These are phyloP conservation scores for Globisporangium megalacanthum DNA, from an alignment of 352 stramenopile species.

Conservation along the genomic window DNA sequence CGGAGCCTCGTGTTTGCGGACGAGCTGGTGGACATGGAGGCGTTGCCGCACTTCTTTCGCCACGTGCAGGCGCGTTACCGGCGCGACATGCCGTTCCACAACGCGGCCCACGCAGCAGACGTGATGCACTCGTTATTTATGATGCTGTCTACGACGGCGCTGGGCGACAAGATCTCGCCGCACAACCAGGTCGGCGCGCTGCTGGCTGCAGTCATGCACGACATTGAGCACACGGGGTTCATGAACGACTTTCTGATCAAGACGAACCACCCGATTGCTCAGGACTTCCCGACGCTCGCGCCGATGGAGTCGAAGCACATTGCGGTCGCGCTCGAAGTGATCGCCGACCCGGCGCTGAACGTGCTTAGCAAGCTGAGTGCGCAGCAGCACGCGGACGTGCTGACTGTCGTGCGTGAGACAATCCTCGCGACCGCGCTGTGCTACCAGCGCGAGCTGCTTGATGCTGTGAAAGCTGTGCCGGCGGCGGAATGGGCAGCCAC, in stretches of 20 bases:
- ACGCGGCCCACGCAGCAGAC: constrained; percentile 72
- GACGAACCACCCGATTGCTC: constrained; percentile 60
- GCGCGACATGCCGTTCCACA: constrained; percentile 72
- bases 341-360: constrained; percentile 41
- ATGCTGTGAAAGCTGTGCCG: constrained; percentile 36
- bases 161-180: constrained; percentile 42
- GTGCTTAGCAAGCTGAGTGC: constrained; percentile 50
- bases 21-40: constrained; percentile 47
- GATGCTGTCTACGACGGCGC: constrained; percentile 48
- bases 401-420: constrained; percentile 52
- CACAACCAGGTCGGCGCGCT: constrained; percentile 71
- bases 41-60: constrained; percentile 44
- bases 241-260: constrained; percentile 80
- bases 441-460: constrained; percentile 71
- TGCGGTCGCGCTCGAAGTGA: constrained; percentile 44
- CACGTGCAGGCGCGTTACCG: constrained; percentile 65
- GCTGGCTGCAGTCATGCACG: constrained; percentile 75
- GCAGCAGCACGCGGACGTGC: constrained; percentile 43
- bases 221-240: constrained; percentile 72
- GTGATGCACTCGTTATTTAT: constrained; percentile 79
- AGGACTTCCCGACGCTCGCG: constrained; percentile 45
- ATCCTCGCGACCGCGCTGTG: constrained; percentile 74
- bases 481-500: constrained; percentile 34
- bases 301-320: constrained; percentile 81
- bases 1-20: constrained; percentile 45